A percentile compares a stretch with the other conserved stretches of the same genome.
Evolutionary conservation across 257 asterid species (phyloP).

Genomic region (Fraxinus americana): DNA sequence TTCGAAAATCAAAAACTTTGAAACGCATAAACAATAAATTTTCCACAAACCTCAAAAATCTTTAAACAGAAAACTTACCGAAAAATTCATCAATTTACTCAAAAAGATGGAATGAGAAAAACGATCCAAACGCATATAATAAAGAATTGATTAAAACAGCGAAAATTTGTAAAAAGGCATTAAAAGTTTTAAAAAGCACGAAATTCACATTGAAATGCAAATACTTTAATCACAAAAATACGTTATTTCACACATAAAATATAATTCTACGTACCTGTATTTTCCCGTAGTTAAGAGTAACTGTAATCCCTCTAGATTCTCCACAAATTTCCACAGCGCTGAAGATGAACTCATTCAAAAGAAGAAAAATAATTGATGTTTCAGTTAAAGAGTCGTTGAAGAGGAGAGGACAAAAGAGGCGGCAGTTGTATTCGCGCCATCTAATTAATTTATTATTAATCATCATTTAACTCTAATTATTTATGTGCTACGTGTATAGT

Average conservation of each 20-base stretch:
- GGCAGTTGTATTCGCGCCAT: conserved; percentile 31
- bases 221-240: neutral
- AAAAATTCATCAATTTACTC: neutral
- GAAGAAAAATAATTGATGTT: conserved; percentile 12
- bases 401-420: conserved; percentile 18
- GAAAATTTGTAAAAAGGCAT: neutral
- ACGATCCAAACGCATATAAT: neutral
- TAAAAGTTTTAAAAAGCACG: neutral
- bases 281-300: conserved; percentile 21
- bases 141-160: neutral
- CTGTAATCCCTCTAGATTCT: neutral
- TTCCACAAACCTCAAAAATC: conserved; percentile 16
- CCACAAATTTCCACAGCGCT: neutral
- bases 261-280: conserved; percentile 16
- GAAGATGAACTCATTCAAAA: neutral
- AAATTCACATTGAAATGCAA: neutral
- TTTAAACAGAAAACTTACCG: neutral
- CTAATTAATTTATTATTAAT: conserved; percentile 1
- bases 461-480: neutral
- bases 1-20: neutral
- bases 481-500: neutral
- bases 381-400: conserved; percentile 24
- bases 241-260: neutral
- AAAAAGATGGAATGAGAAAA: neutral
- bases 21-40: neutral